Evolutionary conservation across 192 early-diverging fungal species (phyloP), one percentile per base, ranked within the genome.

Genomic region (Allomyces javanicus): DNA sequence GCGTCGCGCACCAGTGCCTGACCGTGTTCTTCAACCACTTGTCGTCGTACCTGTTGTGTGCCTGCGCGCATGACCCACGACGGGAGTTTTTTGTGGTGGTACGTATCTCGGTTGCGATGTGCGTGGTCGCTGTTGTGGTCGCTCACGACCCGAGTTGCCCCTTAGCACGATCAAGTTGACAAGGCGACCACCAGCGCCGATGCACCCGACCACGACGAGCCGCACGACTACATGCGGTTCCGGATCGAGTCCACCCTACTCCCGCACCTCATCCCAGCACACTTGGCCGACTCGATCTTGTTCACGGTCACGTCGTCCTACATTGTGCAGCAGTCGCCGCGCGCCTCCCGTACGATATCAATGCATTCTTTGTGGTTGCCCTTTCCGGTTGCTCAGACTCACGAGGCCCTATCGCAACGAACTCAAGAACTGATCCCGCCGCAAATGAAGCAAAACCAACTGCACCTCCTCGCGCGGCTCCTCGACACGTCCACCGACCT

Each of bases 11-110:
- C 11, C 72, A 73, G 21, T 76, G 75, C 25, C 77, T 77, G 63
- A 69, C 68, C 11, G 80, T 86, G 0, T 70, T 87, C 65, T 80
- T 77, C 62, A 67, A 80, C 58, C 81, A 86, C 55, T 71, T 88
- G 10, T 74, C 81, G 14, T 73, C 73, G 1, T 90, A 85, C 85
- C 76, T 86, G 65, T 70, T 90, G 10, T 85, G 85, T 72, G 88
- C 85, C 11, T 72, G 77, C 26, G 72, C 86, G 62, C 63, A 71
- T 44, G 85, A 86, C 67, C 75, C 84, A 0, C 72, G 77, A 67
- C 62, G 65, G 9, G 88, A 88, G 69, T 89, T 89, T 65, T 89
- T 89, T 65, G 74, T 89, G 24, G 61, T 26, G 21, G 68, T 65
- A 23, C 67, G 65, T 62, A 24, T 24, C 10, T 27, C 69, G 66